Evolutionary conservation across 1,284 basidiomycete species (phyloP).

Genomic region (Ganoderma sinense): DNA sequence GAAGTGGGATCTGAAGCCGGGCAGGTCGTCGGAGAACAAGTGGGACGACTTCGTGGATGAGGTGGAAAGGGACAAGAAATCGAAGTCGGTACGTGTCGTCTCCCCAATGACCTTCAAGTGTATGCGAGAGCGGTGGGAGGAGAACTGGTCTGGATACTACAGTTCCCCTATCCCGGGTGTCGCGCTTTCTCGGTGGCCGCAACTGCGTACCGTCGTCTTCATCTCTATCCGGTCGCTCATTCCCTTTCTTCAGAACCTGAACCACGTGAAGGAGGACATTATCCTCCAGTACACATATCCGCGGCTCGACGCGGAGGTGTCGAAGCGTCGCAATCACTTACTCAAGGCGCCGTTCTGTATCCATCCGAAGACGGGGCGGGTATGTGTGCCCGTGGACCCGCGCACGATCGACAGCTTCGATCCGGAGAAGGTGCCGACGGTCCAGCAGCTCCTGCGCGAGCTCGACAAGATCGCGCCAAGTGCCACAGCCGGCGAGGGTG

Average conservation of each 20-base stretch:
- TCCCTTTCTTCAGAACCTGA: neutral
- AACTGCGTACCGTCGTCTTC: no score
- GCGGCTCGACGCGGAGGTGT: conserved; percentile 90
- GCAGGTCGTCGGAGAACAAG: conserved; percentile 67
- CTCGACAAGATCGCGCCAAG: conserved; percentile 57
- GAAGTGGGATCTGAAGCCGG: conserved; percentile 70
- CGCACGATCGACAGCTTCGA: conserved; percentile 84
- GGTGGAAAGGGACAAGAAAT: conserved; percentile 29
- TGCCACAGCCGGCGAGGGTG: conserved; percentile 26
- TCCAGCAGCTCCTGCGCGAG: conserved; percentile 83
- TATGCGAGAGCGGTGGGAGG: no score
- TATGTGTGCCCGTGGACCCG: conserved; percentile 95
- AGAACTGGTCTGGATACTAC: neutral
- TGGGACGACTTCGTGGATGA: conserved; percentile 74
- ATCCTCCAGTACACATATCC: conserved; percentile 93
- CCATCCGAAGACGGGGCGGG: conserved; percentile 94
- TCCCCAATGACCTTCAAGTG: neutral
- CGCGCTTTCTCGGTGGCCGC: no score
- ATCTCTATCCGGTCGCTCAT: no score
- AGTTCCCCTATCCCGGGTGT: no score
- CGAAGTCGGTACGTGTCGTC: neutral
- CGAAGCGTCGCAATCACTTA: conserved; percentile 97
- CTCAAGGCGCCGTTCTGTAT: conserved; percentile 98
- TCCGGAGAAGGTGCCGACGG: conserved; percentile 87
- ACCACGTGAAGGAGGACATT: conserved; percentile 77